phyloP scores from a whole-genome alignment of 768 basidiomycete species.

The Termitomyces sp. region DNA sequence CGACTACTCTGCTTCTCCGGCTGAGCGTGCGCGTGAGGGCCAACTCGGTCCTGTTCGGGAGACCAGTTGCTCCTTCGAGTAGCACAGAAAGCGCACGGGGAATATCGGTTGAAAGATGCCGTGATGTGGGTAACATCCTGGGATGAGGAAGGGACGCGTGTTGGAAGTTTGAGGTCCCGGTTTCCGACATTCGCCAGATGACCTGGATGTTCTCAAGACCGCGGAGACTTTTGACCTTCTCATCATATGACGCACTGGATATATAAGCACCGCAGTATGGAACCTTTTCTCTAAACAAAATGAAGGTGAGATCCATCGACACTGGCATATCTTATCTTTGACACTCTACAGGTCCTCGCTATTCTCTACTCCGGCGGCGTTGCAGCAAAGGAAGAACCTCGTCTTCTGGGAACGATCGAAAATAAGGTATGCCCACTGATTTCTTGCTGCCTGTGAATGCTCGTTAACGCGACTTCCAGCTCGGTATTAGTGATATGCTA shows the following conservation, averaged over 20 bases:
- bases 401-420: constrained; percentile 76
- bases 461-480: constrained; percentile 31
- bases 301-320: constrained; percentile 33
- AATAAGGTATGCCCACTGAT: constrained; percentile 49
- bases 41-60: not conserved
- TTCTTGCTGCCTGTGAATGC: not conserved
- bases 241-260: constrained; percentile 4
- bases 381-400: constrained; percentile 63
- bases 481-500: constrained; percentile 70
- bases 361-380: constrained; percentile 68
- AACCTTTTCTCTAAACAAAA: constrained; percentile 14
- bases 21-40: not conserved
- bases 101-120: constrained; percentile 6
- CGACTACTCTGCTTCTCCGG: not conserved
- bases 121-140: not conserved
- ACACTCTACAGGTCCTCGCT: constrained; percentile 51
- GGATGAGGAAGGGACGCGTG: constrained; percentile 14
- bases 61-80: not conserved
- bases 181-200: constrained; percentile 5
- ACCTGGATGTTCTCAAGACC: not conserved
- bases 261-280: constrained; percentile 4
- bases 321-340: not conserved
- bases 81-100: constrained; percentile 1
- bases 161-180: not conserved
- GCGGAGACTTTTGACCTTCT: not conserved